A percentile compares a stretch with the other conserved stretches of the same genome.
These are phyloP conservation scores for Pseudopyricularia javanii DNA, from an alignment of 2,329 filamentous ascomycete species.

Conservation along the genomic window DNA sequence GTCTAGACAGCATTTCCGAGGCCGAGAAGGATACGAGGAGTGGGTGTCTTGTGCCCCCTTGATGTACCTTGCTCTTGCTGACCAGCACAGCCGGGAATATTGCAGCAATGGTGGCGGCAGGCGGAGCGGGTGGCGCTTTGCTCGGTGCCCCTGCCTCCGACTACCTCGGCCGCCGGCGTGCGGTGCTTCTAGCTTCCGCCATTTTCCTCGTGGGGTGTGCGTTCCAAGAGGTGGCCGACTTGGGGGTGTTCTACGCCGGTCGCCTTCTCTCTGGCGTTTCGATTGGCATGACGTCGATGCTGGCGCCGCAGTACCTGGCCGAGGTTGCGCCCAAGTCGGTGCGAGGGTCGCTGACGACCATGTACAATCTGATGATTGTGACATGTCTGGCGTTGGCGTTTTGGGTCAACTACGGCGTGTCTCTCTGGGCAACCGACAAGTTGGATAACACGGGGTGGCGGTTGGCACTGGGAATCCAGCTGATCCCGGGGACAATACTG, in stretches of 20 bases:
- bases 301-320: conserved; percentile 25
- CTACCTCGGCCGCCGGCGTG: conserved; percentile 21
- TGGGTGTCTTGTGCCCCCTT: background rate
- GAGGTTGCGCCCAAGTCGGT: conserved; percentile 26
- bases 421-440: conserved; percentile 13
- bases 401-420: conserved; percentile 17
- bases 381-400: conserved; percentile 19
- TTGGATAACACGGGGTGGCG: conserved; percentile 21
- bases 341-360: conserved; percentile 24
- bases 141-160: conserved; percentile 22
- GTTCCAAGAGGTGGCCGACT: conserved; percentile 22
- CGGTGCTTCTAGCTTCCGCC: conserved; percentile 12
- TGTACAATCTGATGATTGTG: conserved; percentile 26
- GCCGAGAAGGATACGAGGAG: conserved; percentile 14
- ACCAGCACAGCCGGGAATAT: conserved; percentile 14
- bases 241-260: conserved; percentile 21
- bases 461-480: conserved; percentile 21
- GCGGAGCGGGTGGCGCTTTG: conserved; percentile 22
- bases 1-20: conserved; percentile 15
- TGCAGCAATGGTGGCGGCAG: conserved; percentile 21
- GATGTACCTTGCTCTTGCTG: background rate
- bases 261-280: conserved; percentile 21
- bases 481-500: conserved; percentile 23
- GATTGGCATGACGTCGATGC: conserved; percentile 21
- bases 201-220: conserved; percentile 19